These are phyloP conservation scores for Chytriomyces hyalinus DNA, from an alignment of 192 early-diverging fungal genomes.

Conservation along the genomic window DNA sequence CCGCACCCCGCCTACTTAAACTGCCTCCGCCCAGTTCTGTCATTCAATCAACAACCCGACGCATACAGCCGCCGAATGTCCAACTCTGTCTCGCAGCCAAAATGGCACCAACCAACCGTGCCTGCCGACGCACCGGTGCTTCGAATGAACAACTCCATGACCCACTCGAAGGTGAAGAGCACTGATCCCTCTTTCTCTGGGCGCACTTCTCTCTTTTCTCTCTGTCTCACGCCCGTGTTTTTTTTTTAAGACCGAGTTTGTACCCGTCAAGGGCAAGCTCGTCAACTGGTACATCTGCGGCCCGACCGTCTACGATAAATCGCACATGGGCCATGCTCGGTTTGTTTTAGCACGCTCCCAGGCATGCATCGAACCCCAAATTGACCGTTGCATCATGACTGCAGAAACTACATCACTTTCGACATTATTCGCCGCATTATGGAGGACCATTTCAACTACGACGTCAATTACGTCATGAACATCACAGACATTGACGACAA, in stretches of 20 bases:
- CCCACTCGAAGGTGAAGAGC: constrained; percentile 74
- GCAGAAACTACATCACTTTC: constrained; percentile 87
- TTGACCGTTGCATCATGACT: neutral
- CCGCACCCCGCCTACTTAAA: too few relatives aligned
- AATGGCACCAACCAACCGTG: constrained; percentile 64
- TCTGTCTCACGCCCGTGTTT: neutral
- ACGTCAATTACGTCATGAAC: constrained; percentile 94
- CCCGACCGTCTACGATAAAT: constrained; percentile 95
- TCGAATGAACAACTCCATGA: constrained; percentile 84
- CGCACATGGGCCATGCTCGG: constrained; percentile 97
- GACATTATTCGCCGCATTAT: constrained; percentile 94
- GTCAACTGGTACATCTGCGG: constrained; percentile 98
- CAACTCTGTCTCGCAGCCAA: constrained; percentile 59
- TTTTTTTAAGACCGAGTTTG: constrained; percentile 79
- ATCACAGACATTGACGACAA: constrained; percentile 99
- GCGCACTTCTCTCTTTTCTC: neutral
- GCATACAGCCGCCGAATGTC: neutral
- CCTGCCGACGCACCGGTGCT: constrained; percentile 57
- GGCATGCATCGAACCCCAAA: neutral
- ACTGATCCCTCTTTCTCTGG: neutral
- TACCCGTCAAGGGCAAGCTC: constrained; percentile 77
- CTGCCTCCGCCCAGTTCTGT: too few relatives aligned
- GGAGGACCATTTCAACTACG: constrained; percentile 94
- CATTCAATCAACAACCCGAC: too few relatives aligned
- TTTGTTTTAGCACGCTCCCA: constrained; percentile 20